Evolutionary conservation across 176 grass and related monocot genomes (phyloP).

Genomic region (Phoenix dactylifera): DNA sequence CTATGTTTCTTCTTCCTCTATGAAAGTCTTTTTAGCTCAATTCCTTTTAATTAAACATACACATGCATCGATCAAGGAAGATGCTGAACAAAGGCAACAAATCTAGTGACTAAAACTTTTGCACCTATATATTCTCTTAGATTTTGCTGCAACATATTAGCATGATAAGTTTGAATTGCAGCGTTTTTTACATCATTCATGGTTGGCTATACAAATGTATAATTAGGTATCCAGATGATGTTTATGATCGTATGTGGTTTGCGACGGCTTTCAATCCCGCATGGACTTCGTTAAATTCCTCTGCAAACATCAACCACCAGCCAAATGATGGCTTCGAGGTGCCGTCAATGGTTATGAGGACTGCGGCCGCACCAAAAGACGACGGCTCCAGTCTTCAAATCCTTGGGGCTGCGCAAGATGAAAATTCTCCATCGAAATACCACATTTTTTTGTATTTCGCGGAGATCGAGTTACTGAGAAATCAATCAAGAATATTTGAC

Average conservation of each 20-base stretch:
- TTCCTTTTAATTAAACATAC: too few relatives aligned
- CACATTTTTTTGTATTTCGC: not conserved
- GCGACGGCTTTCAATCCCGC: not conserved
- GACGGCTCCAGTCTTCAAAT: not conserved
- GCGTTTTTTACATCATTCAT: too few relatives aligned
- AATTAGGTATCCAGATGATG: conserved; percentile 39
- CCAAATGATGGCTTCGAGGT: conserved; percentile 6
- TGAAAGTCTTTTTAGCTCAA: too few relatives aligned
- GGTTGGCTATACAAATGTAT: too few relatives aligned
- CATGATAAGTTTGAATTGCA: too few relatives aligned
- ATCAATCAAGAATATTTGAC: conserved; percentile 1
- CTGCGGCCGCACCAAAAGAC: conserved; percentile 3
- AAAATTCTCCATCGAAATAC: not conserved
- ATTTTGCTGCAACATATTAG: too few relatives aligned
- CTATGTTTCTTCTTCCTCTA: too few relatives aligned
- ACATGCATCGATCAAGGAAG: too few relatives aligned
- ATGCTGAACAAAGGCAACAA: too few relatives aligned
- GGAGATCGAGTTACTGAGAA: not conserved
- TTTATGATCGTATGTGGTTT: conserved; percentile 40
- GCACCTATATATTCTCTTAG: too few relatives aligned
- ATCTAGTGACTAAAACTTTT: too few relatives aligned
- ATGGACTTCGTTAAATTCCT: conserved; percentile 6
- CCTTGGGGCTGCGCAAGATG: not conserved
- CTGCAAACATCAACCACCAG: not conserved
- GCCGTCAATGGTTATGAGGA: conserved; percentile 29